Base-by-base conservation (phyloP, 352 stramenopile genomes). In the Globisporangium alternatum region DNA sequence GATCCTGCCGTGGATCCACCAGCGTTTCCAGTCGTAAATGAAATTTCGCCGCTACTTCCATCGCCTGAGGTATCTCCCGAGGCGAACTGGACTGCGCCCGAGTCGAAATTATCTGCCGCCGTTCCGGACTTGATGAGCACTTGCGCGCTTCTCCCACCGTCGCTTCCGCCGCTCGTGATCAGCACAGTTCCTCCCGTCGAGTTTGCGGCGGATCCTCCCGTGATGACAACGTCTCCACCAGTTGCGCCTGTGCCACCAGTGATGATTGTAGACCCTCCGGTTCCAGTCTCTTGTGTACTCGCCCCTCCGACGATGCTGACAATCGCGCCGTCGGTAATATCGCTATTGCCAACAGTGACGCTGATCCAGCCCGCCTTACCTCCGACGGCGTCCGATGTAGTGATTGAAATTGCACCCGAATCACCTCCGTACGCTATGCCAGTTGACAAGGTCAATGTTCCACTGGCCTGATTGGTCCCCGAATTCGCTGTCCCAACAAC, bases 11-110 rank as follows among this genome's bases (percentile, higher is more conserved):
- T 76, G 0, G 60, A 74, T 47, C 39, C 67, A 22, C 19, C 5
- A 9, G 79, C 67, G 19, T 21, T 41, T 15, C 77, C 79, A 17
- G 77, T 85, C 3, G 59, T 68, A 19, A 86, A 67, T 0, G 60
- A 60, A 7, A 86, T 62, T 8, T 72, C 74, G 1, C 79, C 79
- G 28, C 70, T 82, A 30, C 68, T 74, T 12, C 80, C 80, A 13
- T 59, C 74, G 3, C 69, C 73, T 0, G 53, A 56, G 28, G 56
- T 62, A 8, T 66, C 67, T 17, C 68, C 58, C 10, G 68, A 76
- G 25, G n/a, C 43, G 31, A 83, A 70, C 7, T 75, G 30, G n/a
- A 86, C 57, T 19, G 57, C 37, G 13, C 75, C 75, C 8, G 68
- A 75, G n/a, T 75, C 56, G 7, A 62, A 67, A 19, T 74, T 72